Evolutionary conservation across 2,329 filamentous ascomycete genomes (phyloP).

Genomic region (Graphiopsis chlorocephala): DNA sequence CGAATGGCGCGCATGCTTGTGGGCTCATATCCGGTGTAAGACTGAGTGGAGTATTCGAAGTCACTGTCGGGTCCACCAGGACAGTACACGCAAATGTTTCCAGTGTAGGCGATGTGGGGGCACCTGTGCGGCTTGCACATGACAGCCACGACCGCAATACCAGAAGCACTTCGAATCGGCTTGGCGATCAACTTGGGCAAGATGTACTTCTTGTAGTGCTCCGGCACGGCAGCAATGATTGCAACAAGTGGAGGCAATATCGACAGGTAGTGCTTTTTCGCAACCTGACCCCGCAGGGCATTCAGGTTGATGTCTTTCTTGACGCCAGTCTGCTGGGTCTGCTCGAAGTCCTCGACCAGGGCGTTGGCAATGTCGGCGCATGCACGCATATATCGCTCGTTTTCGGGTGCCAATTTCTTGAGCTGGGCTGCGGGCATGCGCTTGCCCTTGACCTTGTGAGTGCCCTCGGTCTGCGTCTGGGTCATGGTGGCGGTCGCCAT

Average conservation of each 20-base stretch:
- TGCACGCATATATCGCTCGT: constrained; percentile 88
- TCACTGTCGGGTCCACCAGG: constrained; percentile 96
- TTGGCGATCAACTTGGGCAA: constrained; percentile 94
- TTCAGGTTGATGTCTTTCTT: constrained; percentile 93
- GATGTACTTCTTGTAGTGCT: constrained; percentile 99
- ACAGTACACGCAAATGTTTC: constrained; percentile 98
- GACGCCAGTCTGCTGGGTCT: constrained; percentile 68
- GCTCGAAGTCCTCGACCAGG: constrained; percentile 91
- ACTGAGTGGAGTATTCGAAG: constrained; percentile 98
- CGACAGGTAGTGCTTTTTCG: constrained; percentile 88
- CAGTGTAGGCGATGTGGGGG: constrained; percentile 96
- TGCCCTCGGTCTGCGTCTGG: constrained; percentile 49
- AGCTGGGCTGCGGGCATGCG: constrained; percentile 28
- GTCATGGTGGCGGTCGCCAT: constrained; percentile 61
- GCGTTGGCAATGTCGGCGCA: constrained; percentile 94
- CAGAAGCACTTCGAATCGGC: constrained; percentile 90
- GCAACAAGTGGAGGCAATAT: constrained; percentile 89
- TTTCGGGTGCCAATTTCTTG: constrained; percentile 79
- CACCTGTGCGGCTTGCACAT: constrained; percentile 99
- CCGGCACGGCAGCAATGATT: constrained; percentile 97
- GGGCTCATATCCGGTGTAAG: constrained; percentile 96
- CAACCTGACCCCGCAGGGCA: constrained; percentile 75
- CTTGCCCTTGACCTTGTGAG: constrained; percentile 60
- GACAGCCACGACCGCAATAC: constrained; percentile 95
- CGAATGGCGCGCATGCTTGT: constrained; percentile 98